Evolutionary conservation across 1,139 yeast genomes (phyloP).

Genomic region (Yamadazyma sp.): DNA sequence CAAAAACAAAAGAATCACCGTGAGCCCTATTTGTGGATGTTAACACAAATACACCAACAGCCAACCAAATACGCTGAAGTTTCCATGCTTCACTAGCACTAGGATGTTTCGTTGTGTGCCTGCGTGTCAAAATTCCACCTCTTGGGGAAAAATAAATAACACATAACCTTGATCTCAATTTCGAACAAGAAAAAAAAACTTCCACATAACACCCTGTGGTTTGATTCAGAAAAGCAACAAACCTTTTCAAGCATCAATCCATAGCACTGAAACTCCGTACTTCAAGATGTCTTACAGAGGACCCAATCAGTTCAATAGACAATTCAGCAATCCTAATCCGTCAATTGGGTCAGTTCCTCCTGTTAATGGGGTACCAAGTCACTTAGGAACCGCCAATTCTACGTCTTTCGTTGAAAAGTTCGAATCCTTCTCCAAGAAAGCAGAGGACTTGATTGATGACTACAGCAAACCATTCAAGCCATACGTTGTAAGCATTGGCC

Average conservation of each 20-base stretch:
- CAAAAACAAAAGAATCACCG: neutral
- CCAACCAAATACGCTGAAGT: neutral
- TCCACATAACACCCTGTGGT: neutral
- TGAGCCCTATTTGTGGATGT: no score
- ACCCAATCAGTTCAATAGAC: slow-evolving; percentile 32
- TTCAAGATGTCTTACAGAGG: slow-evolving; percentile 34
- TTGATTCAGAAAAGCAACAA: no score
- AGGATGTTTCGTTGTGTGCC: no score
- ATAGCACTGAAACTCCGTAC: no score
- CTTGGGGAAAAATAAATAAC: no score
- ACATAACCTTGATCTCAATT: neutral
- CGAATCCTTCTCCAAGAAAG: slow-evolving; percentile 44
- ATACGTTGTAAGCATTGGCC: slow-evolving; percentile 81
- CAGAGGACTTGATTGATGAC: slow-evolving; percentile 49
- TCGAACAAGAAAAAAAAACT: neutral
- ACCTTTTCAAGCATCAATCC: neutral
- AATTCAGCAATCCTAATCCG: slow-evolving; percentile 19
- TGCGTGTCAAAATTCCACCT: no score
- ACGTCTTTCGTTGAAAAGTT: slow-evolving; percentile 34
- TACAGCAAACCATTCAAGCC: slow-evolving; percentile 59
- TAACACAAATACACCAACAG: neutral
- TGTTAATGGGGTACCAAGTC: slow-evolving; percentile 17
- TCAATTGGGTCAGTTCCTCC: slow-evolving; percentile 8
- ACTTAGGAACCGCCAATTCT: slow-evolving; percentile 19
- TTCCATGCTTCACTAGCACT: no score